Base-by-base conservation (phyloP, 1,139 yeast species). In the Scheffersomyces quercinus region DNA sequence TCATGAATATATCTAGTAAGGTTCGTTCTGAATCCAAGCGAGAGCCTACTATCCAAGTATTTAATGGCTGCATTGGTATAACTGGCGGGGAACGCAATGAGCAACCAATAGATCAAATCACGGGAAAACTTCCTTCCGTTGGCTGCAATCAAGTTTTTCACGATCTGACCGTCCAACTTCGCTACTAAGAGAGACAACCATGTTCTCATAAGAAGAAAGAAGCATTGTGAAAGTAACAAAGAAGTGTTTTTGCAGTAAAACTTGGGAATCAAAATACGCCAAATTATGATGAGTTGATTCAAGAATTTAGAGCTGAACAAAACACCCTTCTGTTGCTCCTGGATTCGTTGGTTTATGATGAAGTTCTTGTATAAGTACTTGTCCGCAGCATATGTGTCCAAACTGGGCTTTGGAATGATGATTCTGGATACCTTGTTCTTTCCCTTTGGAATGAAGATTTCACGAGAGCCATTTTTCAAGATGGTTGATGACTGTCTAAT, bases 31-130 rank as follows among this genome's bases (percentile, higher is more conserved):
- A 91, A 91, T 55, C 88, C 88, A 49, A 89, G 75, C 12, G 96
- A 82, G 46, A 91, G 70, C 55, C 89, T 78, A 56, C 85, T 79
- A 45, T 91, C 89, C 56, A 91, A 69, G 59, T 81, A 88, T 59
- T 86, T 88, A 59, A 91, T 91, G 47, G 95, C 91, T 39, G 96
- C 87, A 64, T 91, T 91, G 16, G 97, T 88, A 62, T 89, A 91
- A 2, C 95, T 85, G 0, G 97, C 96, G 1, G 97, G 98, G 52
- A 90, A 83, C 1, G 97, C 97, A 60, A 91, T 82, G 50, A 88
- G 68, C 47, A 91, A 77, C 97, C 97, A 91, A 63, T 87, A 86
- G 10, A 82, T 77, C 62, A 91, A 72, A 59, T 91, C 97, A 50
- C 88, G 73, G 36, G 83, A 62, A 55, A 91, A 90, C 47, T 85